Conservation (phyloP, 1,139 yeast species). For the Suhomyces anneliseae region DNA sequence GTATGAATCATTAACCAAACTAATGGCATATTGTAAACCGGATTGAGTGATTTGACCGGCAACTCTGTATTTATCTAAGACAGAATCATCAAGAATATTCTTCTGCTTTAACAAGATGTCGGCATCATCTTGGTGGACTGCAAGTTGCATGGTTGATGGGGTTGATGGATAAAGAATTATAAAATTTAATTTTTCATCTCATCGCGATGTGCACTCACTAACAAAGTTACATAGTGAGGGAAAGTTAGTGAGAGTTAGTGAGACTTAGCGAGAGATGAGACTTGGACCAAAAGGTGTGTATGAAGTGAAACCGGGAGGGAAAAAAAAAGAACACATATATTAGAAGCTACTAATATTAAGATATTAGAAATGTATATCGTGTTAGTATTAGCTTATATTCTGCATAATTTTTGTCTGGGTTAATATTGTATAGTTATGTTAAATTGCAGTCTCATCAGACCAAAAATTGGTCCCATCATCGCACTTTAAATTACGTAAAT, state of each 20-base stretch:
- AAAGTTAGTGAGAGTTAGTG: background rate
- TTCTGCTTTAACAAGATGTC: slow-evolving; percentile 72
- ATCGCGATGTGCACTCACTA: slow-evolving; percentile 3
- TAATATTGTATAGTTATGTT: no score
- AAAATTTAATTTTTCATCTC: slow-evolving; percentile 8
- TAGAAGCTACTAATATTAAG: no score
- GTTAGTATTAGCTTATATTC: no score
- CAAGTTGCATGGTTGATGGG: slow-evolving; percentile 51
- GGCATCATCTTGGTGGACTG: slow-evolving; percentile 69
- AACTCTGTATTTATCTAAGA: slow-evolving; percentile 77
- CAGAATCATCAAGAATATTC: slow-evolving; percentile 61
- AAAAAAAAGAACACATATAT: no score
- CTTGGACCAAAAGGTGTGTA: no score
- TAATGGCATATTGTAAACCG: slow-evolving; percentile 64
- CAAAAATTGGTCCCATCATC: no score
- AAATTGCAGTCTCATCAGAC: no score
- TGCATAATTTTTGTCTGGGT: no score
- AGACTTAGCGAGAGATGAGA: no score
- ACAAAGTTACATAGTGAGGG: background rate
- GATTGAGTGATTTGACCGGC: slow-evolving; percentile 95
- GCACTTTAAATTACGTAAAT: no score
- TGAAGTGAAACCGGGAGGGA: no score
- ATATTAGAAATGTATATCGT: no score
- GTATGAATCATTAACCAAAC: slow-evolving; percentile 69
- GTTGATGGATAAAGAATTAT: slow-evolving; percentile 2